phyloP scores from a whole-genome alignment of 305 asterid genomes.

The Withania somnifera region DNA sequence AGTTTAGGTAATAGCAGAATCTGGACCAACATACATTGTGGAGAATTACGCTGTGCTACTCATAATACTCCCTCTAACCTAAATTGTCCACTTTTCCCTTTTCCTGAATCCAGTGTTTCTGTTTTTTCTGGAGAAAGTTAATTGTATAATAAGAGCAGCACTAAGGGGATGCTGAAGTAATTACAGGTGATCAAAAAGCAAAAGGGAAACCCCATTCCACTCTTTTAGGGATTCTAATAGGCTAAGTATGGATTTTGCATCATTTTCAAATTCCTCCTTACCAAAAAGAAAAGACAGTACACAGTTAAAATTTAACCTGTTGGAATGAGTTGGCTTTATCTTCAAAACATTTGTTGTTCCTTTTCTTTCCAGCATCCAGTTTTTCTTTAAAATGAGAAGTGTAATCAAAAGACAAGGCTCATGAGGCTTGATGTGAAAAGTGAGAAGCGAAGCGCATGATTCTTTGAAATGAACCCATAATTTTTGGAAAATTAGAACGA shows the following conservation, averaged over 20 bases:
- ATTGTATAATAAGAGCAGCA: neutral
- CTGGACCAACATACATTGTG: neutral
- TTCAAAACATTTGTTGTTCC: neutral
- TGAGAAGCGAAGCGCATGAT: neutral
- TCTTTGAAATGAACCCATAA: neutral
- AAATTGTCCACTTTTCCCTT: neutral
- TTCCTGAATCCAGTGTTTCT: neutral
- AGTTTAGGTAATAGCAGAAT: neutral
- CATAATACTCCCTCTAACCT: neutral
- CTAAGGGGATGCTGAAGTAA: neutral
- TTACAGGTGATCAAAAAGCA: slow-evolving; percentile 1
- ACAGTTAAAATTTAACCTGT: neutral
- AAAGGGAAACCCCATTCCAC: neutral
- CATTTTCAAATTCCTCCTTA: neutral
- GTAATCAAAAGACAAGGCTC: neutral
- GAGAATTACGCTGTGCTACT: neutral
- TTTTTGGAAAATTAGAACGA: neutral
- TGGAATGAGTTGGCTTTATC: neutral
- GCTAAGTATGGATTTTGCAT: neutral
- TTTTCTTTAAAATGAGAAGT: neutral
- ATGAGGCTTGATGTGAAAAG: neutral
- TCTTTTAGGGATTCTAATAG: neutral
- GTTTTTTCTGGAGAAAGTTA: neutral
- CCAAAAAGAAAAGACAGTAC: neutral
- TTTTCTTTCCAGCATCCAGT: neutral